Conservation (phyloP, 257 asterid genomes). For the Euphrasia confusa region DNA sequence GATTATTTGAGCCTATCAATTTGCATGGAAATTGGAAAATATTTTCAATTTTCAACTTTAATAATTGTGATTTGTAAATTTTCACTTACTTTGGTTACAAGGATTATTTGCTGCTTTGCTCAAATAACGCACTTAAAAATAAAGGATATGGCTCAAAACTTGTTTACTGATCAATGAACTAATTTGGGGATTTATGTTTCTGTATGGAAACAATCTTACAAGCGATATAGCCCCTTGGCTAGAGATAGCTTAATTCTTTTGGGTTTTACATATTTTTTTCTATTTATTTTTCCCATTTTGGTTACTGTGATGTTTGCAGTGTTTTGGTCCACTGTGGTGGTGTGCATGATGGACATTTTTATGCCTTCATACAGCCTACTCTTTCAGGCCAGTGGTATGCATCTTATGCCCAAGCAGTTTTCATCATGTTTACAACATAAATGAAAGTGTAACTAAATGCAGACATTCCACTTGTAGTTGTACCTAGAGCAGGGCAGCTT, state of each 20-base stretch:
- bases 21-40: background rate
- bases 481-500: slow-evolving; percentile 1
- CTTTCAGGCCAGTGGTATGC: slow-evolving; percentile 45
- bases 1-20: slow-evolving; percentile 6
- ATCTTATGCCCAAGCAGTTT: too few species aligned
- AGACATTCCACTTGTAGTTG: slow-evolving; percentile 4
- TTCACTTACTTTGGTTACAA: slow-evolving; percentile 4
- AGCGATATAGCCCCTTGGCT: too few species aligned
- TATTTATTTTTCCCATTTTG: slow-evolving; percentile 6
- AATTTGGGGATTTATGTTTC: slow-evolving; percentile 5
- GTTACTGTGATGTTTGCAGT: slow-evolving; percentile 29
- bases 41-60: slow-evolving; percentile 10
- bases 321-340: slow-evolving; percentile 57
- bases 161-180: slow-evolving; percentile 12
- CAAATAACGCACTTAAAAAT: background rate
- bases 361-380: slow-evolving; percentile 43
- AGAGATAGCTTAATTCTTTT: too few species aligned
- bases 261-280: too few species aligned
- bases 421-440: slow-evolving; percentile 15
- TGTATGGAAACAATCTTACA: background rate
- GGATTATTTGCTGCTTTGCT: slow-evolving; percentile 11
- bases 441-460: background rate
- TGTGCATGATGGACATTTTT: slow-evolving; percentile 49
- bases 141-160: slow-evolving; percentile 14
- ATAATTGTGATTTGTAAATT: slow-evolving; percentile 10